A percentile compares a stretch with the other conserved stretches of the same genome.
These are phyloP conservation scores for Spizellomyces punctatus DNA, from an alignment of 192 early-diverging fungal species.

Conservation along the genomic window DNA sequence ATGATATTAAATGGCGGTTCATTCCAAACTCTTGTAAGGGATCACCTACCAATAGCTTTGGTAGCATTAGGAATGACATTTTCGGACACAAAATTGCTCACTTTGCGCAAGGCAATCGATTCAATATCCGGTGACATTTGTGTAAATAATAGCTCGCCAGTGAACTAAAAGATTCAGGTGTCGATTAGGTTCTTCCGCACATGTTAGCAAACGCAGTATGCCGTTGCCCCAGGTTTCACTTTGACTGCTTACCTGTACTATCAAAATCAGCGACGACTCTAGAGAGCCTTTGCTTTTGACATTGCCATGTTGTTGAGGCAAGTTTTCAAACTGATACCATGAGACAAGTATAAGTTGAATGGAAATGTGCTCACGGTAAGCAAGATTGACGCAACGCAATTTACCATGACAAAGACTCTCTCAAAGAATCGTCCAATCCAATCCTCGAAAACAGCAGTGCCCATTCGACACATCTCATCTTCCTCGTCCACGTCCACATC, in stretches of 20 bases:
- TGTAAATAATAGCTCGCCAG: conserved; percentile 67
- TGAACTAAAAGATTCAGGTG: conserved; percentile 45
- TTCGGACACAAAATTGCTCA: conserved; percentile 61
- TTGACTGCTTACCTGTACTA: neutral
- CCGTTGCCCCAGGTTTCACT: neutral
- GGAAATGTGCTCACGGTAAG: neutral
- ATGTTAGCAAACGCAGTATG: neutral
- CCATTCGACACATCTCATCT: conserved; percentile 66
- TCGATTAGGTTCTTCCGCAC: too few relatives aligned
- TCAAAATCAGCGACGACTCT: conserved; percentile 13
- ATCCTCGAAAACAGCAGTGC: conserved; percentile 83
- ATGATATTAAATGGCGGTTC: too few relatives aligned
- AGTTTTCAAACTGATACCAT: conserved; percentile 58
- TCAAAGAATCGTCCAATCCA: conserved; percentile 85
- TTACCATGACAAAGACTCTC: conserved; percentile 74
- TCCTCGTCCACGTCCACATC: conserved; percentile 59
- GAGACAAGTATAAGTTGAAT: conserved; percentile 24
- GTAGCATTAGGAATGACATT: conserved; percentile 71
- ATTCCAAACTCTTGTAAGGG: too few relatives aligned
- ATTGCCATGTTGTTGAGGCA: conserved; percentile 64
- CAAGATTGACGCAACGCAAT: conserved; percentile 24
- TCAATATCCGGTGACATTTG: conserved; percentile 71
- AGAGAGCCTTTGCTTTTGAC: conserved; percentile 7
- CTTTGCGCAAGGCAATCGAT: conserved; percentile 58
- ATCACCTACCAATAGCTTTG: conserved; percentile 46